phyloP scores from a whole-genome alignment of 2,329 filamentous ascomycete species.

The Fonsecaea monophora region DNA sequence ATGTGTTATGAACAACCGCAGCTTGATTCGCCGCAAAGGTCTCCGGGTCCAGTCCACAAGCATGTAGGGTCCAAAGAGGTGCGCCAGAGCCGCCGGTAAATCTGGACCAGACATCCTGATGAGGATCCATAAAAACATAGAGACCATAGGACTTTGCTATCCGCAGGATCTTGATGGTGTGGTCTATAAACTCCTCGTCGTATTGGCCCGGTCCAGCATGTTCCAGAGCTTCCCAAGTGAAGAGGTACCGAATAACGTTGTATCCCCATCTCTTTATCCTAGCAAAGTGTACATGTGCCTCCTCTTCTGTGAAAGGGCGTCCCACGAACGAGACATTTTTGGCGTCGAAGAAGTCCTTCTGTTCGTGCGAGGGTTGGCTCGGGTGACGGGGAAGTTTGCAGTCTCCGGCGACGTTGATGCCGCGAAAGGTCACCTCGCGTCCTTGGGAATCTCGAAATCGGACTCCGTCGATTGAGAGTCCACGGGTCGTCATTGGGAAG shows the following conservation, averaged over 20 bases:
- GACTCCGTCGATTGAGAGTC: conserved; percentile 82
- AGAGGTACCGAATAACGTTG: conserved; percentile 95
- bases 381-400: conserved; percentile 86
- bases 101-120: conserved; percentile 99
- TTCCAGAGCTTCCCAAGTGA: conserved; percentile 99
- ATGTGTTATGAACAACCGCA: conserved; percentile 93
- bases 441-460: conserved; percentile 82
- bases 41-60: conserved; percentile 86
- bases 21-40: conserved; percentile 87
- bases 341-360: conserved; percentile 85
- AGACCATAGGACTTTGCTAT: conserved; percentile 90
- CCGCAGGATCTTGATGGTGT: conserved; percentile 84
- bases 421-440: conserved; percentile 85
- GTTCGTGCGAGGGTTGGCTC: conserved; percentile 78
- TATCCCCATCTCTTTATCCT: conserved; percentile 88
- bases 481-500: conserved; percentile 71
- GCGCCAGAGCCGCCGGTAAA: conserved; percentile 94
- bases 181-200: conserved; percentile 90
- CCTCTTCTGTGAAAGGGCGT: conserved; percentile 80
- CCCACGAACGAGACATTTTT: conserved; percentile 89
- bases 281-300: conserved; percentile 85
- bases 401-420: conserved; percentile 92
- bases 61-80: conserved; percentile 97
- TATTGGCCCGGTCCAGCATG: conserved; percentile 88
- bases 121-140: conserved; percentile 97